These are phyloP conservation scores for Posidonia australis DNA, from an alignment of 106 monocot species.

Conservation along the genomic window DNA sequence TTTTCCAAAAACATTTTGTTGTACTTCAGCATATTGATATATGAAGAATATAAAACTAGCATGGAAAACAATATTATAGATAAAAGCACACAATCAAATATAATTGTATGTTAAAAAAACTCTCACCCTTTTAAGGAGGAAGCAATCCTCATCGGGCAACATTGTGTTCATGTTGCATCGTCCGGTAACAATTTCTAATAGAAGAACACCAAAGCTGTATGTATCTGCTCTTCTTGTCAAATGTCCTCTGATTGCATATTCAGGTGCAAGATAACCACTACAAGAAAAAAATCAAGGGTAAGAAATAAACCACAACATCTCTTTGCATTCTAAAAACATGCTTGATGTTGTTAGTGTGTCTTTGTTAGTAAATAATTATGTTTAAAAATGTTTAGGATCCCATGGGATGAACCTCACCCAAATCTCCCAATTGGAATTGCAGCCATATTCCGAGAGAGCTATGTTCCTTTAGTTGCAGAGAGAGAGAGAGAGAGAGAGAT, in stretches of 20 bases:
- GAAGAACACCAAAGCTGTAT: constrained; percentile 30
- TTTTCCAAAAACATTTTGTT: no score
- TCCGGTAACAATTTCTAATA: constrained; percentile 27
- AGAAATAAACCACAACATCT: not conserved
- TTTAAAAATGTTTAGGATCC: no score
- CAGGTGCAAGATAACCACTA: constrained; percentile 28
- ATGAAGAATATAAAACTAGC: not conserved
- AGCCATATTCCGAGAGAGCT: no score
- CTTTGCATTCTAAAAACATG: no score
- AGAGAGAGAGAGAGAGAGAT: no score
- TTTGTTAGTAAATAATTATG: no score
- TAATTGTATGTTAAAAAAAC: no score
- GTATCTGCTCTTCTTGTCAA: constrained; percentile 22
- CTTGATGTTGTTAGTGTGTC: no score
- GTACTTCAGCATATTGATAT: not conserved
- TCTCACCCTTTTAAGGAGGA: constrained; percentile 20
- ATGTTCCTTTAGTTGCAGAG: no score
- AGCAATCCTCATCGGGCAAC: constrained; percentile 8
- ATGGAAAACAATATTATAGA: not conserved
- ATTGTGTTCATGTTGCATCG: constrained; percentile 22
- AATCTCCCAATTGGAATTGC: no score
- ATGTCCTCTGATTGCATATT: constrained; percentile 23
- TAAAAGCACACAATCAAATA: not conserved
- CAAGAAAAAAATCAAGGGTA: not conserved
- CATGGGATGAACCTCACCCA: no score